Evolutionary conservation across 495 filamentous ascomycete species (phyloP).

Genomic region (Xylaria telfairii): DNA sequence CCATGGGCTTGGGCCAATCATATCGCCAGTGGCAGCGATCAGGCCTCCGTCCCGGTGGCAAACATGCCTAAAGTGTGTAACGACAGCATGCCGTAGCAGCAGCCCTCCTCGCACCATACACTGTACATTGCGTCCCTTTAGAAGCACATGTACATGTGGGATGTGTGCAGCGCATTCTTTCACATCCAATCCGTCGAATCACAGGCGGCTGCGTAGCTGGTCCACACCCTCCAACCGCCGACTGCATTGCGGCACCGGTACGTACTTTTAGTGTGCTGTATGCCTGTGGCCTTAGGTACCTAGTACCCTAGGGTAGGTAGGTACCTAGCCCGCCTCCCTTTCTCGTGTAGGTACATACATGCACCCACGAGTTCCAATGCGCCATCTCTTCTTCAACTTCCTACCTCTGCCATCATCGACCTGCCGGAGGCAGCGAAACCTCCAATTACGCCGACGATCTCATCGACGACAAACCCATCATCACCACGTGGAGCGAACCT

Average conservation of each 20-base stretch:
- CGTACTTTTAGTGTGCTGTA: background rate
- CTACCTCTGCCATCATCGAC: background rate
- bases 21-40: background rate
- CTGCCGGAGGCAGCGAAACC: constrained; percentile 5
- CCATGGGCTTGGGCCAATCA: background rate
- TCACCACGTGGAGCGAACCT: constrained; percentile 22
- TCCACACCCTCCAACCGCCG: constrained; percentile 37
- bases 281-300: background rate
- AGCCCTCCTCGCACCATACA: background rate
- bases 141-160: constrained; percentile 4
- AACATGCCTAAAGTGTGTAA: background rate
- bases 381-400: constrained; percentile 25
- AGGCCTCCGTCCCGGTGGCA: background rate
- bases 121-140: background rate
- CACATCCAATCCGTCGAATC: constrained; percentile 29
- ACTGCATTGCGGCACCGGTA: constrained; percentile 29
- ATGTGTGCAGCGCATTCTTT: background rate
- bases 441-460: background rate
- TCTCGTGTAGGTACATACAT: constrained; percentile 12
- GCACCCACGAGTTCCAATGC: constrained; percentile 23
- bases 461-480: background rate
- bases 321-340: constrained; percentile 4
- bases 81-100: background rate
- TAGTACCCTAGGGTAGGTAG: background rate
- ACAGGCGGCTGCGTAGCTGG: constrained; percentile 42